Evolutionary conservation across 139 green algal species (phyloP), one percentile per base, ranked within the genome.

Genomic region (Chlorella vulgaris): DNA sequence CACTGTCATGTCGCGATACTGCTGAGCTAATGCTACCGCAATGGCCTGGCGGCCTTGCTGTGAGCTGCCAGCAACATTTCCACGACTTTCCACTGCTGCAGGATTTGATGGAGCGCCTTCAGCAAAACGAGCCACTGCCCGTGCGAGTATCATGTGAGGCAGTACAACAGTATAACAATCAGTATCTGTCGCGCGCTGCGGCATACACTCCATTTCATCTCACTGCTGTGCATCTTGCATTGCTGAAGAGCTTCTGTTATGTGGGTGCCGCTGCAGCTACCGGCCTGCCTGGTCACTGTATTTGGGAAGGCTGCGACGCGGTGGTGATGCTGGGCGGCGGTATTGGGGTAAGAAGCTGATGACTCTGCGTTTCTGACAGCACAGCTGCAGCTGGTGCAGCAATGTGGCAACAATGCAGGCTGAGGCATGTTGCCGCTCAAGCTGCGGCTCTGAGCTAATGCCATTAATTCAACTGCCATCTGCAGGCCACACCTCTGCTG

Each of bases 241-340:
- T n/a, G n/a, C n/a, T n/a, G n/a, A n/a, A n/a, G n/a, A n/a, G n/a
- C n/a, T n/a, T n/a, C n/a, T n/a, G n/a, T n/a, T n/a, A n/a, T n/a
- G n/a, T n/a, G n/a, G n/a, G n/a, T n/a, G n/a, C n/a, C n/a, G n/a
- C n/a, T n/a, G 73, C 73, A 79, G 73, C 73, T 3, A 50, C 73
- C 26, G 36, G 29, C 35, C 31, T 22, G 4, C 73, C 53, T 8
- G 13, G 13, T 0, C 7, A 55, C 53, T 13, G 2, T 7, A 26
- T 29, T 40, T 86, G 83, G 55, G 7, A 61, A 31, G 22, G 58
- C 33, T 78, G 79, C 33, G 7, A 79, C 29, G n/a, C 43, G 1
- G 6, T 88, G 15, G 7, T 88, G 29, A n/a, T 88, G 4, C 35
- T 88, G 2, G 84, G 63, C 18, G 84, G 84, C 21, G 84, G 84